Base-by-base conservation (phyloP, 1,139 yeast species). In the Blastobotrys buckinghamii region DNA sequence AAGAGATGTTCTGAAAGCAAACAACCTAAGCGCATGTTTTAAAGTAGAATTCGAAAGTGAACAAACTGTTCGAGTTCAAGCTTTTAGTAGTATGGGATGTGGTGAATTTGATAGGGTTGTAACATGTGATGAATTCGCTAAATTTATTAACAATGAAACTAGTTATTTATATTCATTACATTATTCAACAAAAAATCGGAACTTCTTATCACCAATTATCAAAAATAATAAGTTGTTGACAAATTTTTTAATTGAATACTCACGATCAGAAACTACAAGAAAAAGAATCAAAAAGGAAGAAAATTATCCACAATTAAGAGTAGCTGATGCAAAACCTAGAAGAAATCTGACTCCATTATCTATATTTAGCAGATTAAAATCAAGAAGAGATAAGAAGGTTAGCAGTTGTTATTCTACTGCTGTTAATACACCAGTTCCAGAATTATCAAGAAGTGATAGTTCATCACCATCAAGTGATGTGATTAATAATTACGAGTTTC, bases 11-110 rank as follows among this genome's bases (percentile, higher is more conserved):
- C 59, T 82, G 19, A 56, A 61, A 1, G 59, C 66, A 17, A 63
- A 73, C 50, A 63, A 67, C n/a, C 59, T 77, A 10, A 71, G 69
- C 50, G 77, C 75, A 1, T 78, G 76, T 3, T 58, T 78, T n/a
- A 71, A 76, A 26, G 72, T 78, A 1, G 69, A 64, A 45, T 69
- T 75, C 47, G 58, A 56, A n/a, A 5, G 17, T 13, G 55, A 57
- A 26, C 49, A 65, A 9, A 51, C 54, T 27, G 53, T 65, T 7
- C 49, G 53, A 2, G 59, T 65, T 6, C 46, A 50, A 10, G 55
- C 61, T 0, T 45, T 62, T 8, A 59, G 64, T 2, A 50, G 48
- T 1, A 52, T 66, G 41, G 45, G 45, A n/a, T 37, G 37, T 27
- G 66, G 68, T 50, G 50, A 50, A 16, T 52, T 61, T 13, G 56